Percentiles rank a stretch among this genome's conserved stretches.
Conservation (phyloP, 164 flowering plant genomes). For the Aristolochia contorta region DNA sequence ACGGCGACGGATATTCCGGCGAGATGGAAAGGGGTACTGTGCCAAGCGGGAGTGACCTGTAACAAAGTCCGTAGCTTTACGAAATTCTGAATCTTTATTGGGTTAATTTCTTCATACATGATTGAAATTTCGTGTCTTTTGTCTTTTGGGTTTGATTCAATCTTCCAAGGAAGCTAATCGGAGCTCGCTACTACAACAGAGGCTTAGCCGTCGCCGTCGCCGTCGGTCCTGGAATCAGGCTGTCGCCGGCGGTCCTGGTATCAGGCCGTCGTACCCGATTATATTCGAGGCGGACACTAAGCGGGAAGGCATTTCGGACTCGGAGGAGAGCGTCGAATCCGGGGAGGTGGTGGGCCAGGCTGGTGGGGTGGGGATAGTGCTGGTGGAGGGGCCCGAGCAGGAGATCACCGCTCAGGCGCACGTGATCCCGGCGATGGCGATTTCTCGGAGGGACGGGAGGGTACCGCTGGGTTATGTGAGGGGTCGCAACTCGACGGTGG, state of each 20-base stretch:
- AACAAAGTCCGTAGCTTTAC: constrained; percentile 6
- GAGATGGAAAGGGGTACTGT: constrained; percentile 11
- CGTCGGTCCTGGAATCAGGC: constrained; percentile 36
- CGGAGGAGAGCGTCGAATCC: constrained; percentile 4
- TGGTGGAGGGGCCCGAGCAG: constrained; percentile 22
- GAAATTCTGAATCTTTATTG: no score
- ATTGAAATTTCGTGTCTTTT: not conserved
- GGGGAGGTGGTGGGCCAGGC: no score
- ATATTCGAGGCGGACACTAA: constrained; percentile 22
- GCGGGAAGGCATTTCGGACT: constrained; percentile 17
- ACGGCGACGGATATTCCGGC: constrained; percentile 4
- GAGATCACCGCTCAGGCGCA: constrained; percentile 31
- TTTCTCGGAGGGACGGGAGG: no score
- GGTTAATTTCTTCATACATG: not conserved
- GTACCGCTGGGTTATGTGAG: no score
- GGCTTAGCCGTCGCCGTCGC: constrained; percentile 23
- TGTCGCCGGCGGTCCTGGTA: constrained; percentile 39
- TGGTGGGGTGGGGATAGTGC: no score
- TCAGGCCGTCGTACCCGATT: constrained; percentile 19
- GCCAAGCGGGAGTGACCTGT: constrained; percentile 4
- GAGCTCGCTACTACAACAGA: constrained; percentile 12
- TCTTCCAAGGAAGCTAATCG: constrained; percentile 13
- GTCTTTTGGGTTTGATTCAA: constrained; percentile 34
- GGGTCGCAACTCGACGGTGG: constrained; percentile 37
- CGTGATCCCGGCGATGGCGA: constrained; percentile 28